A percentile compares a stretch with the other conserved stretches of the same genome.
phyloP scores from a whole-genome alignment of 768 basidiomycete genomes.

The Stropharia rugosoannulata region DNA sequence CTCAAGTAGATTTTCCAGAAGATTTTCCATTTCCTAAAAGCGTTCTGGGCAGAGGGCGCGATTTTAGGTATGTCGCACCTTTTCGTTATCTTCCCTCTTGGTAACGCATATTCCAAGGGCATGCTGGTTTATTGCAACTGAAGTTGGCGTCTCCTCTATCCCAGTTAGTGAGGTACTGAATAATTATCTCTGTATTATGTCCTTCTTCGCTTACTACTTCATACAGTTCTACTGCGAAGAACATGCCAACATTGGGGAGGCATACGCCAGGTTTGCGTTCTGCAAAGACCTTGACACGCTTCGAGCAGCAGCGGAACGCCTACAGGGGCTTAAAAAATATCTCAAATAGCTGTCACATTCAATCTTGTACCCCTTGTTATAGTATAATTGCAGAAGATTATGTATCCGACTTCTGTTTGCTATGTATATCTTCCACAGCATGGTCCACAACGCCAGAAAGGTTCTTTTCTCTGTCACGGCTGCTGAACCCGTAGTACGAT shows the following conservation, averaged over 20 bases:
- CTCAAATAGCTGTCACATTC: conserved; percentile 24
- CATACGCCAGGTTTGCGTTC: conserved; percentile 87
- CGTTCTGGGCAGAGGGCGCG: conserved; percentile 76
- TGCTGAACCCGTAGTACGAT: conserved; percentile 70
- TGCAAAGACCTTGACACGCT: conserved; percentile 94
- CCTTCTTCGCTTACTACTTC: conserved; percentile 11
- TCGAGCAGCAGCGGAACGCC: conserved; percentile 75
- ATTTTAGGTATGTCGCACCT: conserved; percentile 63
- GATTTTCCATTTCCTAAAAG: conserved; percentile 80
- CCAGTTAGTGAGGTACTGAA: conserved; percentile 87
- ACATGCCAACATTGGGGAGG: conserved; percentile 84
- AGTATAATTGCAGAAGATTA: neutral
- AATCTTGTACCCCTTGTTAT: neutral
- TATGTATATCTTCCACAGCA: conserved; percentile 26
- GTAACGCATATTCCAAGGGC: conserved; percentile 45
- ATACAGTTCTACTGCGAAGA: conserved; percentile 90
- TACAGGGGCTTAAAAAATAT: conserved; percentile 73
- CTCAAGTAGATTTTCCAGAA: conserved; percentile 74
- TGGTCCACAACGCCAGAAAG: conserved; percentile 73
- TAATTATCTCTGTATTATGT: neutral
- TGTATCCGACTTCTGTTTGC: neutral
- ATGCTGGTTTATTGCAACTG: conserved; percentile 94
- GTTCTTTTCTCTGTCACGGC: conserved; percentile 45
- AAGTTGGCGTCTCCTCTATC: conserved; percentile 89
- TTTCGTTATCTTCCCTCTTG: neutral